phyloP scores from a whole-genome alignment of 768 basidiomycete genomes.

The Kwoniella sp. region DNA sequence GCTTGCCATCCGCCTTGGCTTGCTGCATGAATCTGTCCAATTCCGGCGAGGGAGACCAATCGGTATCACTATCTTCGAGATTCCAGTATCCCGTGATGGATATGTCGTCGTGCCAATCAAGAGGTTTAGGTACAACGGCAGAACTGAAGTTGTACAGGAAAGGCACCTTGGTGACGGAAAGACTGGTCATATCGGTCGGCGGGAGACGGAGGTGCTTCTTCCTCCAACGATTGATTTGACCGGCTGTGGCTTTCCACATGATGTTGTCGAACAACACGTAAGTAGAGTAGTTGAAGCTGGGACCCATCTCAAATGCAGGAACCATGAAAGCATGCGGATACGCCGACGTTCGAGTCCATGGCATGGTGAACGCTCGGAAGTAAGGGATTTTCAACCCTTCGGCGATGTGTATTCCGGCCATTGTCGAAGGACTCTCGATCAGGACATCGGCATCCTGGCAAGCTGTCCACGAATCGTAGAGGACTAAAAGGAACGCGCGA shows the following conservation, averaged over 20 bases:
- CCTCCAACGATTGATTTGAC: conserved; percentile 71
- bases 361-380: conserved; percentile 60
- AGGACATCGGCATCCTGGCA: conserved; percentile 70
- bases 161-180: conserved; percentile 64
- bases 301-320: conserved; percentile 67
- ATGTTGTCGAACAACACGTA: conserved; percentile 69
- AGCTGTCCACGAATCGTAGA: conserved; percentile 66
- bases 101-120: conserved; percentile 69
- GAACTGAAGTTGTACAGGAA: conserved; percentile 72
- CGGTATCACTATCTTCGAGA: conserved; percentile 65
- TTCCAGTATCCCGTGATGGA: conserved; percentile 63
- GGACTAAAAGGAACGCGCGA: conserved; percentile 57
- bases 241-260: conserved; percentile 68
- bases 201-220: conserved; percentile 61
- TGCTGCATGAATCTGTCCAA: conserved; percentile 64
- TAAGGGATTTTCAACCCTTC: conserved; percentile 70
- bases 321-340: conserved; percentile 68
- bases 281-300: conserved; percentile 62
- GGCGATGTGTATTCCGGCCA: conserved; percentile 73
- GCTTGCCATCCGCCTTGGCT: conserved; percentile 63
- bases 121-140: conserved; percentile 69
- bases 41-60: conserved; percentile 63
- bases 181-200: conserved; percentile 66
- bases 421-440: conserved; percentile 69
- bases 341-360: conserved; percentile 61